Evolutionary conservation across 176 grass and related monocot genomes (phyloP), one percentile per base, ranked within the genome.

Genomic region (Phragmites australis): DNA sequence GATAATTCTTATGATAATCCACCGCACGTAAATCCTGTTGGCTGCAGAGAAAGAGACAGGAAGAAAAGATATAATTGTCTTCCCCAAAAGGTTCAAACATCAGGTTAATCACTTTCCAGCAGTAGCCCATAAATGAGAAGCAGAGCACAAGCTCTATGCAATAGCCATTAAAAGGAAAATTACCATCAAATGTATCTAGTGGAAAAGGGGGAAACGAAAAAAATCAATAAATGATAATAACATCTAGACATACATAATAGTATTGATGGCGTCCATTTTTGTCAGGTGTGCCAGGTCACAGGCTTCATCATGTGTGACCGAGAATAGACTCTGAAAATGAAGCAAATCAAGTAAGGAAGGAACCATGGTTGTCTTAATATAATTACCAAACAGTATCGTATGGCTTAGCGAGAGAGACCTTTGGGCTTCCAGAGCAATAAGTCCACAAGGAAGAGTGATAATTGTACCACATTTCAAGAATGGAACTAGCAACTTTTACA

Each of bases 391-490:
- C n/a, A n/a, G n/a, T n/a, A n/a, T n/a, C n/a, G n/a, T n/a, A n/a
- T n/a, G n/a, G n/a, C n/a, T n/a, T n/a, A n/a, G 75, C n/a, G 70
- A 64, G 74, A 80, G 54, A 83, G 58, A 97, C 94, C 91, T 86
- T 87, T 48, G 83, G 74, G 53, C 77, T 83, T 84, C 90, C 90
- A 13, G 92, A 90, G 64, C 82, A 92, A 47, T 83, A 72, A 80
- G 46, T 92, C 94, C 94, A 97, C 54, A 97, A 45, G 37, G 81
- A 90, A 60, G 77, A 90, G 75, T 97, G 94, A 42, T 90, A 92
- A 76, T 94, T 94, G 73, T 85, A 90, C 94, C 94, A 97, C 86
- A 94, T 94, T 84, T 92, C 89, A 87, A 94, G 83, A 80, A 92
- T 55, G 63, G 64, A 85, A 34, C 44, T 87, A 48, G 89, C 75